A percentile compares a stretch with the other conserved stretches of the same genome.
These are phyloP conservation scores for Eutrema salsugineum DNA, from an alignment of 441 rosid species.

Conservation along the genomic window DNA sequence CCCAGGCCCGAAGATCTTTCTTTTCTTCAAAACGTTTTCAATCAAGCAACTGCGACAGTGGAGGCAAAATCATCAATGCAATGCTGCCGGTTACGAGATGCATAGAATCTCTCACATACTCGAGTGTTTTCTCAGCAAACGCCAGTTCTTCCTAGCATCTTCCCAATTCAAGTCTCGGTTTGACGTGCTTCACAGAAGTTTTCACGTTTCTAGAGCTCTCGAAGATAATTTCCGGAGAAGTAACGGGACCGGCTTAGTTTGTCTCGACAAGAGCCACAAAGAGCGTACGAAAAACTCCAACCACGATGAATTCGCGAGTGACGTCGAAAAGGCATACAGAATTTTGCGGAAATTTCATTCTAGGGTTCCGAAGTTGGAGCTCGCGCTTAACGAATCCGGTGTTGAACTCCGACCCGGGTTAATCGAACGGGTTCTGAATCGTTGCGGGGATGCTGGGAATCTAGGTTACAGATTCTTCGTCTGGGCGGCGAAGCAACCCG, in stretches of 20 bases:
- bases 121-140: neutral
- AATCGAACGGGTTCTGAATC: conserved; percentile 69
- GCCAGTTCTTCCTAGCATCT: neutral
- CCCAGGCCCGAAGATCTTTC: neutral
- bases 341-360: conserved; percentile 65
- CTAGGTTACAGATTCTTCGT: conserved; percentile 65
- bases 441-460: conserved; percentile 84
- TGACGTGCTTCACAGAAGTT: neutral
- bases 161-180: neutral
- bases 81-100: neutral
- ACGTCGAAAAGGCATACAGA: conserved; percentile 75
- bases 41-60: neutral
- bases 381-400: conserved; percentile 75
- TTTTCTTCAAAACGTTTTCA: neutral
- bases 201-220: neutral
- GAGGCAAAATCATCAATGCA: neutral
- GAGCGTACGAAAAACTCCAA: conserved; percentile 3
- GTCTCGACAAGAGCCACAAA: conserved; percentile 32
- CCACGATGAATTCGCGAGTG: conserved; percentile 54
- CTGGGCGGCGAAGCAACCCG: conserved; percentile 77
- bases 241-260: conserved; percentile 41
- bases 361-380: conserved; percentile 62
- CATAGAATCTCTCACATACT: neutral
- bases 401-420: conserved; percentile 57
- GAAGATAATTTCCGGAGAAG: conserved; percentile 1